Base-by-base conservation (phyloP, 345 rosid genomes). In the Rhodamnia rubescens region DNA sequence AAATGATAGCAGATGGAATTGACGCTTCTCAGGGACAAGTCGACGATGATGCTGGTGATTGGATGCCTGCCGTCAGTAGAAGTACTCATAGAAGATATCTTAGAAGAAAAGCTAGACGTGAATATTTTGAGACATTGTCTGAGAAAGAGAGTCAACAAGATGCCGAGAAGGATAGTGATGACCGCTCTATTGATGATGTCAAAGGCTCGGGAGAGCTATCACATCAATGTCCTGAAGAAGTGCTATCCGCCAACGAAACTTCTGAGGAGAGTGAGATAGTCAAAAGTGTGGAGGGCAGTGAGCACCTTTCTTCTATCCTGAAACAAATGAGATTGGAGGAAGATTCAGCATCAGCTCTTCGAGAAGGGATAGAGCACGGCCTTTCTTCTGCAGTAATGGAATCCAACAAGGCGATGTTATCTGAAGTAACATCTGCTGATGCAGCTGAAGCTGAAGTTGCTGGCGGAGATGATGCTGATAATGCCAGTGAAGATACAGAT, bases 1-100 rank as follows among this genome's bases (percentile, higher is more conserved):
- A 92, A 92, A 95, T 94, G 96, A 95, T 95, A 61, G 98, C 92
- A 0, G 93, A 92, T 88, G 98, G 99, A 81, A 50, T 97, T 83
- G 99, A 97, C 89, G 99, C 98, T 42, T 97, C 98, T 14, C 93
- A 91, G 69, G 99, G 98, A 3, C 89, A 92, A 83, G 82, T 83
- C 87, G 98, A 92, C 49, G 94, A 93, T 86, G 88, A 92, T 86
- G 88, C 88, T 82, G 92, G 91, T 92, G 97, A 93, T 85, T 97
- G 98, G 98, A 88, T 54, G 90, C 99, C 97, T 86, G 98, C 98
- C 49, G 99, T 96, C 36, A 94, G 99, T 90, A 92, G 96, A 83
- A 94, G 99, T 88, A 95, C 99, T 83, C 98, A 94, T 84, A 90
- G 96, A 82, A 97, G 93, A 86, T 96, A 40, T 83, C 92, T 96